phyloP scores from a whole-genome alignment of 163 green algal genomes.

The Chlorella variabilis region DNA sequence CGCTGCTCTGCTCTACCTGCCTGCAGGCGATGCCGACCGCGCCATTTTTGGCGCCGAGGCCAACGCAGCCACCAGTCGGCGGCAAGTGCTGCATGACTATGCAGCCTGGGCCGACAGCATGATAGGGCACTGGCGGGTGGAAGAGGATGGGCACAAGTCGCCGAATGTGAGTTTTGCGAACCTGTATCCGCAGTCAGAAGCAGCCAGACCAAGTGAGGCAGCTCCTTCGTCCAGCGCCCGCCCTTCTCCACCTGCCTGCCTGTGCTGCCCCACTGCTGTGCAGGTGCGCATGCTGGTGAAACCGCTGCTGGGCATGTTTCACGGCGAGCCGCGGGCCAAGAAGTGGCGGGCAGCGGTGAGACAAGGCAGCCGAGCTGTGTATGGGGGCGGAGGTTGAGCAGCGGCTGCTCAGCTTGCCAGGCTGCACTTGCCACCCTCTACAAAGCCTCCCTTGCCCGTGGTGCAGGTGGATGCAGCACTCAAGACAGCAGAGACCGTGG shows the following conservation, averaged over 20 bases:
- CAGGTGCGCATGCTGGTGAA: constrained; percentile 76
- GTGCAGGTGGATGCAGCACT: constrained; percentile 40
- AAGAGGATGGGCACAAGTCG: constrained; percentile 60
- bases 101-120: constrained; percentile 58
- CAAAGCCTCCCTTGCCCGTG: no score
- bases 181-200: no score
- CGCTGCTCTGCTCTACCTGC: no score
- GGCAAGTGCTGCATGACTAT: constrained; percentile 83
- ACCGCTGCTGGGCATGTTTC: constrained; percentile 87
- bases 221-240: no score
- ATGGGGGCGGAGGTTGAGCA: neutral
- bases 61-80: constrained; percentile 73
- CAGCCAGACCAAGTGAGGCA: no score
- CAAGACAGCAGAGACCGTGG: constrained; percentile 42
- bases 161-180: constrained; percentile 33
- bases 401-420: neutral
- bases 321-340: constrained; percentile 66
- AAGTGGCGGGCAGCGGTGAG: constrained; percentile 59
- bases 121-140: constrained; percentile 62
- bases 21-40: constrained; percentile 37
- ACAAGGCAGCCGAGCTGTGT: no score
- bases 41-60: constrained; percentile 46
- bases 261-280: constrained; percentile 45
- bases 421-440: neutral
- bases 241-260: neutral